A percentile compares a stretch with the other conserved stretches of the same genome.
Evolutionary conservation across 2,329 filamentous ascomycete species (phyloP).

Genomic region (Diaporthe destruens): DNA sequence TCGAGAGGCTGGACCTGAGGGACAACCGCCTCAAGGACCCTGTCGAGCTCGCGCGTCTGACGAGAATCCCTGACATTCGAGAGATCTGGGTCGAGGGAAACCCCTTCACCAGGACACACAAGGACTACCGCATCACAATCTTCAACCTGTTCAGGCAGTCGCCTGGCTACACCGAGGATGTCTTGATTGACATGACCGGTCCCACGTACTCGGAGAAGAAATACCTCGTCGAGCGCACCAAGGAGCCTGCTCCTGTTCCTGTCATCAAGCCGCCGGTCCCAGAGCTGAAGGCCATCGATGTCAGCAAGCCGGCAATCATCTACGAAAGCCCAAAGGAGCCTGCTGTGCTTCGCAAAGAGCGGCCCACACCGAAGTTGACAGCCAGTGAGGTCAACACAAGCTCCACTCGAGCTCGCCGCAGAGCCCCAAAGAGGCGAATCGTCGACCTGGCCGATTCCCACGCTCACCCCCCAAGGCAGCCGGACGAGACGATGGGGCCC

Average conservation of each 20-base stretch:
- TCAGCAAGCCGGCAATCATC: constrained; percentile 75
- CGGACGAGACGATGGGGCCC: constrained; percentile 45
- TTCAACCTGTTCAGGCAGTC: constrained; percentile 96
- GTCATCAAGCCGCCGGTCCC: constrained; percentile 78
- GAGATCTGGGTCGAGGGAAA: constrained; percentile 96
- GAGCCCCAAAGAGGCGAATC: constrained; percentile 72
- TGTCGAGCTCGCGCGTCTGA: constrained; percentile 88
- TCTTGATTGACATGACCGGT: constrained; percentile 86
- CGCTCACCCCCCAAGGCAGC: constrained; percentile 48
- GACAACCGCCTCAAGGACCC: constrained; percentile 95
- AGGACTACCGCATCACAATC: constrained; percentile 86
- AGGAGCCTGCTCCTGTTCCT: constrained; percentile 80
- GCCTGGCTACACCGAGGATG: constrained; percentile 90
- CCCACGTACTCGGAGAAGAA: constrained; percentile 90
- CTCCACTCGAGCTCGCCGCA: constrained; percentile 68
- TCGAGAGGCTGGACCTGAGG: constrained; percentile 90
- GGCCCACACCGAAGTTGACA: constrained; percentile 64
- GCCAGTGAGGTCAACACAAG: constrained; percentile 70
- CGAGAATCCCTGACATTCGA: constrained; percentile 88
- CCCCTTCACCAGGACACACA: constrained; percentile 88
- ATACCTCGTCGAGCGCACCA: constrained; percentile 83
- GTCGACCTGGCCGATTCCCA: constrained; percentile 73
- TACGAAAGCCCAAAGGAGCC: constrained; percentile 65
- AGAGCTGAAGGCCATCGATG: constrained; percentile 72
- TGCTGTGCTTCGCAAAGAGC: constrained; percentile 70